Evolutionary conservation across 495 filamentous ascomycete species (phyloP), one percentile per base, ranked within the genome.

Genomic region (Aspergillus kassunensis): DNA sequence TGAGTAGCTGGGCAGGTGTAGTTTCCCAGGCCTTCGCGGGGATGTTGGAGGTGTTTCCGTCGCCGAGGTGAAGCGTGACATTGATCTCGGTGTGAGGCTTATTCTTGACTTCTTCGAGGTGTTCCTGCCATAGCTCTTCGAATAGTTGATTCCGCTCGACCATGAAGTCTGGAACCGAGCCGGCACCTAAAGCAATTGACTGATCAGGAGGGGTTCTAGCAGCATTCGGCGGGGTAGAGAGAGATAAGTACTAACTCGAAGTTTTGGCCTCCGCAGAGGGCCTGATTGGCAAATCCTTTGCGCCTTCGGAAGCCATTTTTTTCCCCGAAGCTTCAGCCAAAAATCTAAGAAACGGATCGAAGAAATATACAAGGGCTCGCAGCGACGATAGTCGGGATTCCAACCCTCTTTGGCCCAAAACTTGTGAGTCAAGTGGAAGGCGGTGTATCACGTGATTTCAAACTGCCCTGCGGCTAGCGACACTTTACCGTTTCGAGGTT

Each of bases 131-230:
- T 21, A 97, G 71, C 59, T 85, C 81, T 55, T 97, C 86, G 71
- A 97, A 98, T 6, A 98, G 70, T 23, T 83, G 74, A 61, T 97
- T 87, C 25, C 93, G 86, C 59, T 91, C 80, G 57, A 89, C 71
- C 55, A 97, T 78, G 68, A 87, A 95, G n/a, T 83, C 78, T 18
- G 92, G 87, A 24, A 84, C 75, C n/a, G 82, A 80, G 33, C 78
- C 63, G 53, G 56, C 33, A 42, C 57, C 55, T 54, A 58, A 49
- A 37, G 60, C 59, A 54, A 51, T 54, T 30, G 48, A 47, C 41
- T 58, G 39, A 31, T 72, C 65, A 72, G 62, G 58, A 49, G 60
- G 55, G 53, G 62, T 27, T 53, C 59, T 54, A 37, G 60, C 44
- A 48, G 42, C 40, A 37, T 60, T 53, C 50, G 36, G 57, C 53